Evolutionary conservation across 1,284 basidiomycete species (phyloP).

Genomic region (Sphagnurus paluster): DNA sequence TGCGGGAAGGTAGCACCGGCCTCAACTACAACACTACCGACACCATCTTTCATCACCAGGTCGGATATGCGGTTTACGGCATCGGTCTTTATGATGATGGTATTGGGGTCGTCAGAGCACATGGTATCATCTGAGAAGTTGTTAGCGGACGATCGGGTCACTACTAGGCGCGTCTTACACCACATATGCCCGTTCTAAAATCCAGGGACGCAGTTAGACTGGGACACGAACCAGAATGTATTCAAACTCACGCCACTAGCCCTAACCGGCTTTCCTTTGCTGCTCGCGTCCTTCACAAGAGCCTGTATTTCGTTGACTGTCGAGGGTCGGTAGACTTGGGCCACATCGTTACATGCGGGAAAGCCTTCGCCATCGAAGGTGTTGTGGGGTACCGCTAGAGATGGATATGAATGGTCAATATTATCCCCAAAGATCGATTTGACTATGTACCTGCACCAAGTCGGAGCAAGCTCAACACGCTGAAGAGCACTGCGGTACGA

Average conservation of each 20-base stretch:
- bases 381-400: slow-evolving; percentile 27
- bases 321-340: slow-evolving; percentile 30
- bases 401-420: background rate
- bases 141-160: background rate
- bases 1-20: slow-evolving; percentile 36
- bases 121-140: slow-evolving; percentile 31
- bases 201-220: background rate
- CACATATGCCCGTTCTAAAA: slow-evolving; percentile 38
- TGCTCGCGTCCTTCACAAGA: slow-evolving; percentile 32
- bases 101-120: slow-evolving; percentile 35
- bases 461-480: slow-evolving; percentile 1
- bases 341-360: slow-evolving; percentile 32
- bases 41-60: slow-evolving; percentile 24
- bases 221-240: background rate
- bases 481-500: slow-evolving; percentile 2
- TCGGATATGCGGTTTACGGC: slow-evolving; percentile 33
- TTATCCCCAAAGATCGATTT: background rate
- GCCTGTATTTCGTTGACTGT: slow-evolving; percentile 30
- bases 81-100: slow-evolving; percentile 35
- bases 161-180: slow-evolving; percentile 24
- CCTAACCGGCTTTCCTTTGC: slow-evolving; percentile 27
- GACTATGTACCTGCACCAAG: slow-evolving; percentile 5
- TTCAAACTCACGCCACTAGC: slow-evolving; percentile 33
- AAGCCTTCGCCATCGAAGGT: slow-evolving; percentile 35
- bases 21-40: slow-evolving; percentile 33